A percentile compares a stretch with the other conserved stretches of the same genome.
phyloP scores from a whole-genome alignment of 169 alveolate genomes.

The Plasmodium knowlesi region DNA sequence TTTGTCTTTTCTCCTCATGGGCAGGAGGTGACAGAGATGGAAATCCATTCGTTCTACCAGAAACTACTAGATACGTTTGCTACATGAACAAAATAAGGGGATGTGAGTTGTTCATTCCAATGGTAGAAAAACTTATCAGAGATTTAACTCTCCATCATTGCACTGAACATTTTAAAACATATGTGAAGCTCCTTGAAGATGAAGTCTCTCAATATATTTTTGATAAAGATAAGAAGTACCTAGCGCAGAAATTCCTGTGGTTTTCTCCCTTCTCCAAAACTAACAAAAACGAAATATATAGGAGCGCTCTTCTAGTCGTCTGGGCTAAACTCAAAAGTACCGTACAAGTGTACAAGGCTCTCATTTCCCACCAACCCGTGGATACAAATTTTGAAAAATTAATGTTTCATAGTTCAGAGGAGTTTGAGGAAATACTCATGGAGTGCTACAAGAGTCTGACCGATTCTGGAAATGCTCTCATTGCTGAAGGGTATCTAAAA shows the following conservation, averaged over 20 bases:
- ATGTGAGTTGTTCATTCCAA: slow-evolving; percentile 77
- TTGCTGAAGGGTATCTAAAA: slow-evolving; percentile 79
- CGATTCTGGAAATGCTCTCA: slow-evolving; percentile 78
- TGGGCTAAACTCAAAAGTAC: slow-evolving; percentile 56
- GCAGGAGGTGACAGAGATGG: slow-evolving; percentile 92
- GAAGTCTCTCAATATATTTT: slow-evolving; percentile 47
- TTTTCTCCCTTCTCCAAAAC: slow-evolving; percentile 69
- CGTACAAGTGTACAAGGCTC: slow-evolving; percentile 26
- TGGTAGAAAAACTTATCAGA: slow-evolving; percentile 59
- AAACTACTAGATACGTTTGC: slow-evolving; percentile 82
- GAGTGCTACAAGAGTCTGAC: slow-evolving; percentile 79
- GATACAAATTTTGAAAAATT: slow-evolving; percentile 45
- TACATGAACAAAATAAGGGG: slow-evolving; percentile 80
- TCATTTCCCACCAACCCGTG: slow-evolving; percentile 25
- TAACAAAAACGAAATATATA: slow-evolving; percentile 62
- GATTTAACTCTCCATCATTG: slow-evolving; percentile 64
- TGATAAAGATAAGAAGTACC: slow-evolving; percentile 25
- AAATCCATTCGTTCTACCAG: slow-evolving; percentile 89
- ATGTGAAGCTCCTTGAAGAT: slow-evolving; percentile 56
- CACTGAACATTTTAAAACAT: slow-evolving; percentile 32
- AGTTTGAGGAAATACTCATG: slow-evolving; percentile 81
- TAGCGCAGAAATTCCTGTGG: slow-evolving; percentile 49
- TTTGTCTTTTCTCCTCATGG: slow-evolving; percentile 86
- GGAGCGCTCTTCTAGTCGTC: slow-evolving; percentile 53
- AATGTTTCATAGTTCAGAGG: slow-evolving; percentile 74